Conservation (phyloP, 2,329 filamentous ascomycete species). For the Colletotrichum siamense region DNA sequence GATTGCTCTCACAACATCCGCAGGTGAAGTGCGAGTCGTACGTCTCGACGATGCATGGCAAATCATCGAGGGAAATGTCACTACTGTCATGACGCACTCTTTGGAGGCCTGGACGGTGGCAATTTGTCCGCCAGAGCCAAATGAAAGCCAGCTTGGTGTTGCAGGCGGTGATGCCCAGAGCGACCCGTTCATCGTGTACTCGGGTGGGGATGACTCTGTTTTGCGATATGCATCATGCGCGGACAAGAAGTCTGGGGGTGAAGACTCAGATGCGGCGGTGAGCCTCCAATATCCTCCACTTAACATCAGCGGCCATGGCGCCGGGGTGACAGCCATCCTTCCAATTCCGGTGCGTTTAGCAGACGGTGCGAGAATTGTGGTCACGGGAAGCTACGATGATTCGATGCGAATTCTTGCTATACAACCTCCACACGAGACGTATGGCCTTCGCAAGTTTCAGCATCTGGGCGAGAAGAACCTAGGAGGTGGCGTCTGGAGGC, state of each 20-base stretch:
- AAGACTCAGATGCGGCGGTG: neutral
- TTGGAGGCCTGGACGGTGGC: slow-evolving; percentile 79
- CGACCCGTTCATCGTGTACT: slow-evolving; percentile 55
- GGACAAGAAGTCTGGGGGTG: slow-evolving; percentile 11
- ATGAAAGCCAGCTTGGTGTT: neutral
- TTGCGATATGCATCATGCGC: slow-evolving; percentile 52
- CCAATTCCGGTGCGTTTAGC: slow-evolving; percentile 58
- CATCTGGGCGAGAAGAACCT: slow-evolving; percentile 71
- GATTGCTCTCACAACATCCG: slow-evolving; percentile 75
- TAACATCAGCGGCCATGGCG: slow-evolving; percentile 59
- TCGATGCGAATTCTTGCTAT: slow-evolving; percentile 71
- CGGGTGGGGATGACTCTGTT: slow-evolving; percentile 79
- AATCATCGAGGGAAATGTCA: slow-evolving; percentile 34
- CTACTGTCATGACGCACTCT: slow-evolving; percentile 52
- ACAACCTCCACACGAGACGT: slow-evolving; percentile 42
- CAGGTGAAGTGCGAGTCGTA: slow-evolving; percentile 66
- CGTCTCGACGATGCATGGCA: slow-evolving; percentile 48
- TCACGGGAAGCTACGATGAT: slow-evolving; percentile 95
- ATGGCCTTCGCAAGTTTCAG: slow-evolving; percentile 46
- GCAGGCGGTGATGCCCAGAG: slow-evolving; percentile 6
- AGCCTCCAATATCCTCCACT: slow-evolving; percentile 24
- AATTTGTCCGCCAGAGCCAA: slow-evolving; percentile 49
- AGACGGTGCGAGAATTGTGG: slow-evolving; percentile 60
- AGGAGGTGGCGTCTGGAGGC: slow-evolving; percentile 85
- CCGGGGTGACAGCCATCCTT: slow-evolving; percentile 87